Evolutionary conservation across 176 grass and related monocot genomes (phyloP).

Genomic region (Paspalum vaginatum): DNA sequence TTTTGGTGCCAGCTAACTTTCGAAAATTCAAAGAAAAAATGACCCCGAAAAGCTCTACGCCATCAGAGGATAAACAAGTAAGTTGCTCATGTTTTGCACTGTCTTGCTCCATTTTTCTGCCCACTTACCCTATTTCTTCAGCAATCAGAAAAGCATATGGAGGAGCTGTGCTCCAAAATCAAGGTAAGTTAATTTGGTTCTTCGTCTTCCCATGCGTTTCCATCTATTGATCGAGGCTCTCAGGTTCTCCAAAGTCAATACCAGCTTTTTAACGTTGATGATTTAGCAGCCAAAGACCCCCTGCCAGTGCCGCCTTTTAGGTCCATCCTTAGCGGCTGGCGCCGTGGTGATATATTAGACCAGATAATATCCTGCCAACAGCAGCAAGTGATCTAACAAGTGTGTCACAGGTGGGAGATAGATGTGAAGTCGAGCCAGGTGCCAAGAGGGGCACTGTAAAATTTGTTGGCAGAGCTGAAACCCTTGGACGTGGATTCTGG

Average conservation of each 20-base stretch:
- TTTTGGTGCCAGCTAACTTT: conserved; percentile 66
- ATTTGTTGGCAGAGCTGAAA: conserved; percentile 82
- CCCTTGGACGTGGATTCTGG: conserved; percentile 86
- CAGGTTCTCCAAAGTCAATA: not conserved
- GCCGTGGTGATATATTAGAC: not conserved
- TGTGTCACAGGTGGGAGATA: conserved; percentile 69
- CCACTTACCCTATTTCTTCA: conserved; percentile 33
- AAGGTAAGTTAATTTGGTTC: conserved; percentile 58
- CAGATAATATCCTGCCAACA: not conserved
- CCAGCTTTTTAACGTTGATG: not conserved
- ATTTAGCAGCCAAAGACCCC: not conserved
- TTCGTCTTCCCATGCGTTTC: not conserved
- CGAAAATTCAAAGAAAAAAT: conserved; percentile 96
- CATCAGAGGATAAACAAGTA: conserved; percentile 65
- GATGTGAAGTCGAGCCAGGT: conserved; percentile 94
- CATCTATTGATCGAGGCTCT: not conserved
- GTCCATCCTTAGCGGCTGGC: not conserved
- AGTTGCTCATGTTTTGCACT: conserved; percentile 8
- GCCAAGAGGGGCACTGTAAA: conserved; percentile 86
- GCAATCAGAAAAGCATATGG: conserved; percentile 67
- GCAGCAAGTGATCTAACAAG: conserved; percentile 14
- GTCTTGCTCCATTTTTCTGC: conserved; percentile 1
- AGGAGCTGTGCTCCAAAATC: conserved; percentile 78
- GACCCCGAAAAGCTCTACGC: conserved; percentile 50
- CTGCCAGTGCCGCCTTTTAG: not conserved